Base-by-base conservation (phyloP, 2,329 filamentous ascomycete species). In the Beauveria bassiana region DNA sequence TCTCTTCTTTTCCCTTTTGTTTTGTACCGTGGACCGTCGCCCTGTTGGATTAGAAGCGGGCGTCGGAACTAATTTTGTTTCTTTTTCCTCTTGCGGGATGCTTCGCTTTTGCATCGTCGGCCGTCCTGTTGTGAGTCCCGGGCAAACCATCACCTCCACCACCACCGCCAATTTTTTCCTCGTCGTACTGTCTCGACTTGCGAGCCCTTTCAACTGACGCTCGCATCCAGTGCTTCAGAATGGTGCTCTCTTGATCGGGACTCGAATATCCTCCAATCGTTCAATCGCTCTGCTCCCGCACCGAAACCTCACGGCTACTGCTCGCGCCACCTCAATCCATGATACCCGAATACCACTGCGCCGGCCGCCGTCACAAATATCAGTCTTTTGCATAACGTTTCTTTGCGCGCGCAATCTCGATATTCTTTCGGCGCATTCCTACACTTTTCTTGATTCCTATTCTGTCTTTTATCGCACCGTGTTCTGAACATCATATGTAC, bases 121-220 rank as follows among this genome's bases (percentile, higher is more conserved):
- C 57, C 46, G 47, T 46, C 49, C 42, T 50, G 42, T 40, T 60
- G 57, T 60, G 57, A 60, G 57, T 60, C 40, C 38, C 10, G n/a
- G 18, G 20, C 24, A 22, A 5, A 46, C 46, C 45, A 43, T 46
- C 46, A 50, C 9, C 43, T 49, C 45, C 10, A 18, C 42, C 16
- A 18, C 42, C n/a, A 10, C 18, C 26, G 28, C 53, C n/a, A 47
- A 28, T 31, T 16, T 22, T 42, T 42, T 20, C 18, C 34, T 16
- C 16, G 9, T 22, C 53, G 12, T n/a, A 22, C 43, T 42, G 34
- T 60, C 49, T 26, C 40, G 24, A 49, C 45, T 34, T 6, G 24
- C 22, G 24, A 28, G 16, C 56, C 47, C 6, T 43, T 5, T 14
- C 42, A 28, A 38, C 57, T 50, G 16, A 52, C 40, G 3, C 31